phyloP scores from a whole-genome alignment of 331 rosid genomes.

The Rosa hybrid region DNA sequence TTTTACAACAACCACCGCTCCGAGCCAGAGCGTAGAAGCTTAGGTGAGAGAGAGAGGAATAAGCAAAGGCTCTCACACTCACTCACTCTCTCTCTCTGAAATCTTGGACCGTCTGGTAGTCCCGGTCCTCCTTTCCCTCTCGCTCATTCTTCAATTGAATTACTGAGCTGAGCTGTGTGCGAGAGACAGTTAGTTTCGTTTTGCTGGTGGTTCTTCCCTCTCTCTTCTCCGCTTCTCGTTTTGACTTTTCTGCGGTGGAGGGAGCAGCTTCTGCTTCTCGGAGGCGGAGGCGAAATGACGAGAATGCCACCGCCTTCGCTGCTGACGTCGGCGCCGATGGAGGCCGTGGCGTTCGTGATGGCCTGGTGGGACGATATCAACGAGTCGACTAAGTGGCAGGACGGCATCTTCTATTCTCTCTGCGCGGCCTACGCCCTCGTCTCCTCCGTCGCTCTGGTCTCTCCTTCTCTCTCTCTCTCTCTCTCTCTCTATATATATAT shows the following conservation, averaged over 20 bases:
- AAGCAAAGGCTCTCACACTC: not conserved
- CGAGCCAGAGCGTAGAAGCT: conserved; percentile 26
- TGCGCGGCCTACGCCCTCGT: conserved; percentile 76
- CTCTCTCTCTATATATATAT: not conserved
- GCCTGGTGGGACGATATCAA: conserved; percentile 67
- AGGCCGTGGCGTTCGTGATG: conserved; percentile 29
- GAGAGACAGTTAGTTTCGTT: not conserved
- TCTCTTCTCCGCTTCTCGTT: conserved; percentile 6
- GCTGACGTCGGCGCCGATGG: conserved; percentile 42
- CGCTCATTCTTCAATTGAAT: not conserved
- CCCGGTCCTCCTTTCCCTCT: not conserved
- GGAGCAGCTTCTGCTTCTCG: not conserved
- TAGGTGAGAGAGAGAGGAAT: conserved; percentile 30
- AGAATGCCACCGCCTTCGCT: conserved; percentile 28
- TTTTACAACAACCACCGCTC: too few species aligned
- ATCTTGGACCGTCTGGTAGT: conserved; percentile 51
- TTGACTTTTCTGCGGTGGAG: conserved; percentile 2
- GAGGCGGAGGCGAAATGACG: conserved; percentile 34
- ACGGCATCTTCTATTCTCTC: conserved; percentile 65
- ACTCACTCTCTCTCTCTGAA: not conserved
- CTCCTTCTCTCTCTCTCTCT: conserved; percentile 12
- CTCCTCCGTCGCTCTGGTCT: conserved; percentile 73
- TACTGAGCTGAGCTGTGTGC: not conserved
- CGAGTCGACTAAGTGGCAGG: conserved; percentile 52
- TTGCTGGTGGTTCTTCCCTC: not conserved